Base-by-base conservation (phyloP, 768 basidiomycete genomes). In the Mycena chlorophos region DNA sequence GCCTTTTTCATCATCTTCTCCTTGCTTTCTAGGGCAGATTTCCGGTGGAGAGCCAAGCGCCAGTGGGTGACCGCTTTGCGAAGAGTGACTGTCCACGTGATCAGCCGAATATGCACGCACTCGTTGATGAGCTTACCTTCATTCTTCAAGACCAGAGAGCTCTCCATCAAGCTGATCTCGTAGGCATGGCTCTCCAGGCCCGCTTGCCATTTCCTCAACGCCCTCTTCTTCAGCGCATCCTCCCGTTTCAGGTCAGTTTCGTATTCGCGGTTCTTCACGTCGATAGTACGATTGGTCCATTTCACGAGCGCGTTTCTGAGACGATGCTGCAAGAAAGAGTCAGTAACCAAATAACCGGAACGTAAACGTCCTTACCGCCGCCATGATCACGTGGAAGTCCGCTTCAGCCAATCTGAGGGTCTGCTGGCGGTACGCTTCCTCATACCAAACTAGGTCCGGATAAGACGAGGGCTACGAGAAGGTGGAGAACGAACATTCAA, bases 91-190 rank as follows among this genome's bases (percentile, higher is more conserved):
- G 63, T 16, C 31, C 56, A 61, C 29, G 55, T 13, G 45, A 13
- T 42, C 27, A 54, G 23, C 52, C 26, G 26, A 37, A 55, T 29
- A 52, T 54, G 13, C 29, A 28, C 22, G 17, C 47, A 23, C 31
- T 16, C 52, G 42, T 22, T 42, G 20, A 8, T 8, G 40, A 55
- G 31, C 71, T 31, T 63, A 85, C 91, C 91, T 78, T 91, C 89
- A 40, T 80, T 80, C 69, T 89, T 91, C 42, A 94, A 84, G 57
- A 88, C 80, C 54, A 86, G 81, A 68, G 91, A 89, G 65, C 89
- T 92, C 65, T 91, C 86, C 81, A 94, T 83, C n/a, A 94, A 79
- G 61, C 83, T 86, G 3, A 86, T 70, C 59, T 87, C 84, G 66
- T 91, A 88, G 2, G 79, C 78, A 65, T 89, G 89, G 23, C 84